A percentile compares a stretch with the other conserved stretches of the same genome.
Evolutionary conservation across 371 early-diverging fungal genomes (phyloP).

Genomic region (Phascolomyces articulosus): DNA sequence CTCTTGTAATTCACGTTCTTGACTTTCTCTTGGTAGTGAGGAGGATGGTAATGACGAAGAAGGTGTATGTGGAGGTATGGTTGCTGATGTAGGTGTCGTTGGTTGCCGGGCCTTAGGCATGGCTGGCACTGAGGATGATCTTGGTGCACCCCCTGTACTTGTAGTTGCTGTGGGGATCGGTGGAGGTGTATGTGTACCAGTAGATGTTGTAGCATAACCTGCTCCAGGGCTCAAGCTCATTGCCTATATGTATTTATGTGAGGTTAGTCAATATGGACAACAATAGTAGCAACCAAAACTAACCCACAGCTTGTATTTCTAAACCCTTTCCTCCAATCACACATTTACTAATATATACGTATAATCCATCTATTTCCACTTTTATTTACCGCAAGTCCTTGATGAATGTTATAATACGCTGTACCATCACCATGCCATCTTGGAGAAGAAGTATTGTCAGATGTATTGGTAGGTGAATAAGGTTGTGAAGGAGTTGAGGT

Average conservation of each 20-base stretch:
- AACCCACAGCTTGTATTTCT: not conserved
- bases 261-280: no score
- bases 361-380: not conserved
- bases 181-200: constrained; percentile 8
- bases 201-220: constrained; percentile 2
- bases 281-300: not conserved
- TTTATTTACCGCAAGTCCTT: constrained; percentile 40
- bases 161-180: constrained; percentile 11
- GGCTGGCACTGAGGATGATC: constrained; percentile 31
- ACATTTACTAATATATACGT: no score
- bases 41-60: constrained; percentile 4
- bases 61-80: not conserved
- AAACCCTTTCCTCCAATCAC: no score
- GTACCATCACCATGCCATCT: constrained; percentile 41
- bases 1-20: constrained; percentile 23
- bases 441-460: constrained; percentile 18
- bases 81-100: constrained; percentile 2
- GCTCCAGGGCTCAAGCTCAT: constrained; percentile 27
- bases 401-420: constrained; percentile 48
- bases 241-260: constrained; percentile 14
- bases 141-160: constrained; percentile 12
- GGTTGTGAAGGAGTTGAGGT: constrained; percentile 28
- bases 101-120: constrained; percentile 2
- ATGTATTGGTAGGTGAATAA: constrained; percentile 21
- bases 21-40: constrained; percentile 4